Evolutionary conservation across 2,329 filamentous ascomycete genomes (phyloP).

Genomic region (Chlorencoelia australis): DNA sequence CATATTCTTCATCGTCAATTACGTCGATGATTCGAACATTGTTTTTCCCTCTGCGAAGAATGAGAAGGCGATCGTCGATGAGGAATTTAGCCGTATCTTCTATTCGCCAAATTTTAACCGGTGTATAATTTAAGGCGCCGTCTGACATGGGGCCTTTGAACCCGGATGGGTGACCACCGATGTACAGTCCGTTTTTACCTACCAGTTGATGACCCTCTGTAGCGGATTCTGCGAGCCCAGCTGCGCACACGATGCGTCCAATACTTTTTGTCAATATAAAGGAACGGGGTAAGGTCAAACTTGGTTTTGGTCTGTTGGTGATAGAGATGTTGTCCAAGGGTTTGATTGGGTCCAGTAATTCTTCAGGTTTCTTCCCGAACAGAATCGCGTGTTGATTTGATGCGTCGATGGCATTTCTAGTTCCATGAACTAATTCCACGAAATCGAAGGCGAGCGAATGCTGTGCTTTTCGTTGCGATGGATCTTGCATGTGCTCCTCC

Average conservation of each 20-base stretch:
- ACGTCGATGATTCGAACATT: slow-evolving; percentile 52
- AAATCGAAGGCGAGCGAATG: slow-evolving; percentile 78
- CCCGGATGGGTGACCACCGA: slow-evolving; percentile 42
- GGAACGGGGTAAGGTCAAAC: slow-evolving; percentile 49
- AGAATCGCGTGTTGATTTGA: slow-evolving; percentile 45
- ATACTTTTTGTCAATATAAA: slow-evolving; percentile 46
- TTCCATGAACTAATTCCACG: slow-evolving; percentile 67
- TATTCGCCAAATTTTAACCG: slow-evolving; percentile 48
- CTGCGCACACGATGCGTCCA: slow-evolving; percentile 47
- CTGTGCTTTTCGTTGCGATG: slow-evolving; percentile 67
- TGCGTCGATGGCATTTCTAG: slow-evolving; percentile 50
- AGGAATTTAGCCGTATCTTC: slow-evolving; percentile 49
- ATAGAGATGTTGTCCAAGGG: slow-evolving; percentile 20
- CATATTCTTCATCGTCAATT: slow-evolving; percentile 40
- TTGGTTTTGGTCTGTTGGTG: slow-evolving; percentile 40
- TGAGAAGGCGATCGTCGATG: slow-evolving; percentile 46
- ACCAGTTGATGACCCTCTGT: slow-evolving; percentile 51
- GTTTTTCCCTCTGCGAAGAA: slow-evolving; percentile 54
- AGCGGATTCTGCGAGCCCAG: slow-evolving; percentile 45
- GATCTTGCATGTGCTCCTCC: slow-evolving; percentile 54
- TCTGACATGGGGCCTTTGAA: slow-evolving; percentile 34
- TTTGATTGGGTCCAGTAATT: background rate
- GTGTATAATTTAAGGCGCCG: slow-evolving; percentile 48
- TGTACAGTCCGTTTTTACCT: slow-evolving; percentile 45
- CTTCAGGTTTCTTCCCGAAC: slow-evolving; percentile 23